Percentiles rank a stretch among this genome's conserved stretches.
Evolutionary conservation across 2,329 filamentous ascomycete species (phyloP).

Genomic region (Apiospora marii): DNA sequence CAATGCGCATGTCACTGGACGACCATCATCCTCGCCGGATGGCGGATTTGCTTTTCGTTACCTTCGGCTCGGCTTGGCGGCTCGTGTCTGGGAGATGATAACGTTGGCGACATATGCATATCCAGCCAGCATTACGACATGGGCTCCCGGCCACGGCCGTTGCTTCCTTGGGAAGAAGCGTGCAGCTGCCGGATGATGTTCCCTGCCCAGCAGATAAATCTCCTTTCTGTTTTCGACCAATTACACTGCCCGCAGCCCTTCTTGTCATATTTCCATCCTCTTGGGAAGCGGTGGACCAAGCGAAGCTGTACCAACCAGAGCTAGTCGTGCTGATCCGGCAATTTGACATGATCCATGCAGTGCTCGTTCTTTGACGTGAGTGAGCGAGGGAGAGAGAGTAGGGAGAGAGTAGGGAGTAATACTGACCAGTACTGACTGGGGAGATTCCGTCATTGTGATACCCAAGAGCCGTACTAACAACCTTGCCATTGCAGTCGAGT

Average conservation of each 20-base stretch:
- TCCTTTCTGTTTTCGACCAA: neutral
- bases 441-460: neutral
- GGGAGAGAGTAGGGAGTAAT: neutral
- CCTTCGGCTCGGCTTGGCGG: neutral
- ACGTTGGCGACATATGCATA: neutral
- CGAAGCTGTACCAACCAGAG: neutral
- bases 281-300: constrained; percentile 11
- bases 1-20: neutral
- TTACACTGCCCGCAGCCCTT: neutral
- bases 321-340: constrained; percentile 5
- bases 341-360: neutral
- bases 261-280: neutral
- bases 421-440: neutral
- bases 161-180: neutral
- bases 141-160: neutral
- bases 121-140: neutral
- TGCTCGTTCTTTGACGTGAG: neutral
- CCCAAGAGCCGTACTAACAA: neutral
- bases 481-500: neutral
- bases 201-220: neutral
- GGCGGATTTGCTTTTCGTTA: neutral
- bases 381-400: neutral
- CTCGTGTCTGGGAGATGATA: neutral
- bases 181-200: neutral
- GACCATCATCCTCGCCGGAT: neutral